A percentile compares a stretch with the other conserved stretches of the same genome.
These are phyloP conservation scores for Fusarium sp. DNA, from an alignment of 2,329 filamentous ascomycete species.

Conservation along the genomic window DNA sequence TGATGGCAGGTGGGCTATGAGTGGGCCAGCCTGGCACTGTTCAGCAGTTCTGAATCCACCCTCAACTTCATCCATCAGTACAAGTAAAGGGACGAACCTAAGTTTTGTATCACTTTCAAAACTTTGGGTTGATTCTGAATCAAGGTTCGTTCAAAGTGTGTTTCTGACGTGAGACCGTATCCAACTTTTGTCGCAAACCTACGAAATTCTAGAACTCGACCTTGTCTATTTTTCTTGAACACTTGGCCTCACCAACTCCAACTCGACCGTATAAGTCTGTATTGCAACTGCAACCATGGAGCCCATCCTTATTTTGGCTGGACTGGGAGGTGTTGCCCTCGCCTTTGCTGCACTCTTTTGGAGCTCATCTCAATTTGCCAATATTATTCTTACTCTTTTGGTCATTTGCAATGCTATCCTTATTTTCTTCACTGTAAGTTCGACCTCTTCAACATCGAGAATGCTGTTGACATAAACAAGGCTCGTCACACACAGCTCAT, in stretches of 20 bases:
- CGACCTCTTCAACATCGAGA: background rate
- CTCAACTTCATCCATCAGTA: conserved; percentile 6
- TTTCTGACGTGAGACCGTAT: background rate
- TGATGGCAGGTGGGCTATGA: background rate
- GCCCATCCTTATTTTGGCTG: conserved; percentile 1
- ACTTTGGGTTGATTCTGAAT: background rate
- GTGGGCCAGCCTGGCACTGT: background rate
- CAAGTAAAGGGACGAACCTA: background rate
- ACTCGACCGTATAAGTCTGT: background rate
- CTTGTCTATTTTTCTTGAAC: conserved; percentile 13
- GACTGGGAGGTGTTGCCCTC: background rate
- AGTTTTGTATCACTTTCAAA: background rate
- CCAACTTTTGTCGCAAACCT: background rate
- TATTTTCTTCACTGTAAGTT: conserved; percentile 49
- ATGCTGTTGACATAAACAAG: conserved; percentile 33
- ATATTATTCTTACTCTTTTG: conserved; percentile 25
- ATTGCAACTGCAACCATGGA: conserved; percentile 5
- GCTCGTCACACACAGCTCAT: conserved; percentile 48
- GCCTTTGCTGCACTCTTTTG: conserved; percentile 1
- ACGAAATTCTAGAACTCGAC: background rate
- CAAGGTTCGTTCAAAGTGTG: background rate
- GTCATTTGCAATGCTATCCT: conserved; percentile 34
- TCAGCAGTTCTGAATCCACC: conserved; percentile 1
- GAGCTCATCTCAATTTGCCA: conserved; percentile 4
- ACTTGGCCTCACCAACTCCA: conserved; percentile 28